Evolutionary conservation across 768 basidiomycete species (phyloP), one percentile per base, ranked within the genome.

Genomic region (Nevesoporus exiguus): DNA sequence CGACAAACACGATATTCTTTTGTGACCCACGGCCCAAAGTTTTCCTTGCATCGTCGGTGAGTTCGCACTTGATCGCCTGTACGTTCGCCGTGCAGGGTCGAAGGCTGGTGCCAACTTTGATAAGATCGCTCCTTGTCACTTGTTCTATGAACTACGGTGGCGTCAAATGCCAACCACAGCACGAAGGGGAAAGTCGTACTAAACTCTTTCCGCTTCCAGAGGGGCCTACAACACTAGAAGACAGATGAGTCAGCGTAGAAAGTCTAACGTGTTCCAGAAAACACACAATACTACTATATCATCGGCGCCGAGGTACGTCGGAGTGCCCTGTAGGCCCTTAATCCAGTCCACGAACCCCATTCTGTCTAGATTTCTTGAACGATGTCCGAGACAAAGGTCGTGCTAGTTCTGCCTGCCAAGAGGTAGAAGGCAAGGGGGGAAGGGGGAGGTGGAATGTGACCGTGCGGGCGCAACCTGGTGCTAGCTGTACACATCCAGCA

Each of bases 231-330:
- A 37, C 36, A 37, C 36, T 37, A 37, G 36, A 37, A 5, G 8
- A 37, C n/a, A 37, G 4, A 37, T 15, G 19, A 40, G 46, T 63
- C 19, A 63, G 46, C n/a, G 21, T 1, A 6, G 13, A 36, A 37
- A 37, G 36, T 13, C 9, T 4, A 15, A 22, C n/a, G 13, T 3
- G 0, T 17, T 17, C n/a, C 31, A 22, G 17, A 46, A 51, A 29
- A 54, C 64, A 27, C 8, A 64, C 63, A 64, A 64, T 31, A 64
- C 57, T 10, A 56, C 62, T 9, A 64, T 48, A 24, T 64, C 62
- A 15, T 63, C 54, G 0, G 19, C 15, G 14, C 6, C 31, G 13
- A 60, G 22, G 9, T 47, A 29, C 27, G 27, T 29, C 27, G 8
- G 5, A 29, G 27, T 17, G 42, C 24, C 27, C 6, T 1, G 0